Evolutionary conservation across 116 monocot species (phyloP).

Genomic region (Thalassia testudinum): DNA sequence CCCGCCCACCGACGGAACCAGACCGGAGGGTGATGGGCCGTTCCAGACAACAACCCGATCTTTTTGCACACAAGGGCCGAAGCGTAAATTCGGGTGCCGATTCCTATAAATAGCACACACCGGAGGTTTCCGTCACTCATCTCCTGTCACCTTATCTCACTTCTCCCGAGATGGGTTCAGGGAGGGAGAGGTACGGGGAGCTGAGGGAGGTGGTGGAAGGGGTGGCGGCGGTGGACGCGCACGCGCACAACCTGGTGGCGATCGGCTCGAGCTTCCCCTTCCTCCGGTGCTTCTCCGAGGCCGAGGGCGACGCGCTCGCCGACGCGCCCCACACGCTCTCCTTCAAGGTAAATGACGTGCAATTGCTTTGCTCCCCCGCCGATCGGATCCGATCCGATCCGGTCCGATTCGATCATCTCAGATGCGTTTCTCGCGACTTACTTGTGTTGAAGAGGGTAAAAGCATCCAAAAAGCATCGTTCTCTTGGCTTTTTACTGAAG

Average conservation of each 20-base stretch:
- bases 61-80: too few species aligned
- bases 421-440: not conserved
- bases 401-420: not conserved
- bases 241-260: constrained; percentile 85
- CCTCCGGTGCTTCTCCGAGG: constrained; percentile 88
- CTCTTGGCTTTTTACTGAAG: too few species aligned
- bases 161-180: too few species aligned
- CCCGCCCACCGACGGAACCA: too few species aligned
- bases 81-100: too few species aligned
- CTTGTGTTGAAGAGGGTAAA: not conserved
- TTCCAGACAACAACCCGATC: too few species aligned
- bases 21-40: too few species aligned
- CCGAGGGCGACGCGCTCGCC: constrained; percentile 71
- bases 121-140: too few species aligned
- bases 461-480: too few species aligned
- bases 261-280: constrained; percentile 70
- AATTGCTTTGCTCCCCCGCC: not conserved
- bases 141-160: too few species aligned
- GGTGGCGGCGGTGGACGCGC: constrained; percentile 62
- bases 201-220: constrained; percentile 55
- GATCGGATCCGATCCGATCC: not conserved
- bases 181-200: constrained; percentile 22
- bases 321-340: constrained; percentile 60
- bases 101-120: too few species aligned
- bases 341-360: constrained; percentile 90